Conservation (phyloP, 495 filamentous ascomycete genomes). For the Platismatia glauca region DNA sequence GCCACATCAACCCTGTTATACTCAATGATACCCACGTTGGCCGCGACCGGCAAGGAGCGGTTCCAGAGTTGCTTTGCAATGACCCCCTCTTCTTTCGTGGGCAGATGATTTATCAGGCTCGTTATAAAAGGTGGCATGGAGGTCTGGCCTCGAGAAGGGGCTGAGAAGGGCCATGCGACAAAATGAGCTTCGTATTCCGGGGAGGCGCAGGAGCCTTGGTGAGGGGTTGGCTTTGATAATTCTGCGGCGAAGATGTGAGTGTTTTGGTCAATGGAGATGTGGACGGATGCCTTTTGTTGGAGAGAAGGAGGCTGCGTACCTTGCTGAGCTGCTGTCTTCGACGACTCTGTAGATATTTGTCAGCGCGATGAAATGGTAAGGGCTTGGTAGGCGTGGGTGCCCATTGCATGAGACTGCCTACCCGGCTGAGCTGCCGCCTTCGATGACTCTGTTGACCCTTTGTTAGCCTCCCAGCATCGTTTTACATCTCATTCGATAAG, state of each 20-base stretch:
- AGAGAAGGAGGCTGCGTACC: background rate
- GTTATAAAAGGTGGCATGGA: background rate
- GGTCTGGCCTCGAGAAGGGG: background rate
- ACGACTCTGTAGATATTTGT: background rate
- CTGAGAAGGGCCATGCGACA: background rate
- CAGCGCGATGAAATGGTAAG: background rate
- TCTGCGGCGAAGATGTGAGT: background rate
- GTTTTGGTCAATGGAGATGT: too few species aligned
- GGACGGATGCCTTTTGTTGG: too few species aligned
- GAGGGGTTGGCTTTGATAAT: background rate
- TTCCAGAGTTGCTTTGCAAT: background rate
- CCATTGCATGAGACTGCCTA: background rate
- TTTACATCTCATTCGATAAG: background rate
- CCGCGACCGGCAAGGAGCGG: background rate
- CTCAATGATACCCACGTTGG: background rate
- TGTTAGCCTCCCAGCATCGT: background rate
- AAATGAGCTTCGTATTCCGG: background rate
- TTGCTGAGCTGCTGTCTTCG: background rate
- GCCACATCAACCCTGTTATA: background rate
- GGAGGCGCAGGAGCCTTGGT: background rate
- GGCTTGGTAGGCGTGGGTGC: background rate
- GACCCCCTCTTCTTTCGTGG: background rate
- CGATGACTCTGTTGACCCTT: background rate
- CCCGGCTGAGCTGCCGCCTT: background rate
- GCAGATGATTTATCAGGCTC: background rate